Evolutionary conservation across 2,329 filamentous ascomycete species (phyloP).

Genomic region (Polychaeton citri): DNA sequence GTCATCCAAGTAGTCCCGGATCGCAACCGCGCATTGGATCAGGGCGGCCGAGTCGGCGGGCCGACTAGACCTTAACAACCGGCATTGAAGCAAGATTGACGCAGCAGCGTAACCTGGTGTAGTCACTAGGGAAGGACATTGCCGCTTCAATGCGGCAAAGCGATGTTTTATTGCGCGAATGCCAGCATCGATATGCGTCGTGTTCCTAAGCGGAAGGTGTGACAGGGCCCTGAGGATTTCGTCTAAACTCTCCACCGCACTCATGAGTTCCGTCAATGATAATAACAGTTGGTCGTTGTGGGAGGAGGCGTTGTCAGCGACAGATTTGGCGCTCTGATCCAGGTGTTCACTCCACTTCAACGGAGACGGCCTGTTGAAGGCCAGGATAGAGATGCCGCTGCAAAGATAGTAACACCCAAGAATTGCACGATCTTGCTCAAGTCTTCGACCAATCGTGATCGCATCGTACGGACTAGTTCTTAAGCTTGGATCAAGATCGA

Average conservation of each 20-base stretch:
- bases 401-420: conserved; percentile 17
- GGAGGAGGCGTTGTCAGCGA: no score
- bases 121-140: conserved; percentile 6
- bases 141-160: no score
- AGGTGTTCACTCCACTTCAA: conserved; percentile 13
- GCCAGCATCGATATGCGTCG: no score
- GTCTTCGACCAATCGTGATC: no score
- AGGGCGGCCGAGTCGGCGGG: conserved; percentile 9
- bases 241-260: no score
- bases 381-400: conserved; percentile 9
- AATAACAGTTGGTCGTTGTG: no score
- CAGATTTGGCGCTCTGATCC: no score
- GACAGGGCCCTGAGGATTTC: no score
- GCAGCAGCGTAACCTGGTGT: conserved; percentile 9
- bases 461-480: neutral
- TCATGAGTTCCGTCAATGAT: no score
- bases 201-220: no score
- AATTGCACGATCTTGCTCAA: conserved; percentile 12
- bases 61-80: conserved; percentile 7
- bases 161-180: no score
- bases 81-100: conserved; percentile 10
- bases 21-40: conserved; percentile 12
- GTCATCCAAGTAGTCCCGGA: conserved; percentile 18
- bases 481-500: conserved; percentile 7
- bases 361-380: conserved; percentile 13